Conservation (phyloP, 352 stramenopile species). For the Elongisporangium undulatum region DNA sequence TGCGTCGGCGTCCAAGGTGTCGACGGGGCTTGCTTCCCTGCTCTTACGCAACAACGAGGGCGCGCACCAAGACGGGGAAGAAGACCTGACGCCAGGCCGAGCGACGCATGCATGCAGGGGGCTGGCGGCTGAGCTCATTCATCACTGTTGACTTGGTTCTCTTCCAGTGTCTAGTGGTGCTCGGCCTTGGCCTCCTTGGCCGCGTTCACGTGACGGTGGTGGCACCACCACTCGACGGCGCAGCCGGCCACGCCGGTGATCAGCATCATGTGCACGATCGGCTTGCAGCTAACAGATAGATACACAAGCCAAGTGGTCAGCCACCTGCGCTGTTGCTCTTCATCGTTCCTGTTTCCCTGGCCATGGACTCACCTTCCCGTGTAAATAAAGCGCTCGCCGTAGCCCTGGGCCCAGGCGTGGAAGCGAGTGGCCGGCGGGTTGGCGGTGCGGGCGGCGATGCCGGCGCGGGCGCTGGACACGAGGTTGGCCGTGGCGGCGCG, state of each 20-base stretch:
- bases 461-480: constrained; percentile 50
- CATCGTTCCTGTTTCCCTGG: background rate
- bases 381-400: constrained; percentile 75
- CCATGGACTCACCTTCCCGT: constrained; percentile 33
- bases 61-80: too few relatives aligned
- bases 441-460: constrained; percentile 49
- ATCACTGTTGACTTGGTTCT: background rate
- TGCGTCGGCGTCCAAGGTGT: background rate
- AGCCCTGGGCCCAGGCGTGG: constrained; percentile 65
- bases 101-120: too few relatives aligned
- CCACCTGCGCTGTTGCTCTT: background rate
- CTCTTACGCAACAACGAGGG: background rate
- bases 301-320: constrained; percentile 1
- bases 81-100: too few relatives aligned
- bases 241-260: constrained; percentile 50
- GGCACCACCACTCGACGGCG: constrained; percentile 57
- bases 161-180: background rate
- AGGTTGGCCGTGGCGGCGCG: constrained; percentile 62
- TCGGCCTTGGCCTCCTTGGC: constrained; percentile 4
- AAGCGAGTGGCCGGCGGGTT: constrained; percentile 57
- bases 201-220: constrained; percentile 45
- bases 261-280: constrained; percentile 74
- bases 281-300: constrained; percentile 38
- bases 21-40: background rate
- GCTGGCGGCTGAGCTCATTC: background rate